Evolutionary conservation across 2,329 filamentous ascomycete species (phyloP).

Genomic region (Fusarium lyarnte): DNA sequence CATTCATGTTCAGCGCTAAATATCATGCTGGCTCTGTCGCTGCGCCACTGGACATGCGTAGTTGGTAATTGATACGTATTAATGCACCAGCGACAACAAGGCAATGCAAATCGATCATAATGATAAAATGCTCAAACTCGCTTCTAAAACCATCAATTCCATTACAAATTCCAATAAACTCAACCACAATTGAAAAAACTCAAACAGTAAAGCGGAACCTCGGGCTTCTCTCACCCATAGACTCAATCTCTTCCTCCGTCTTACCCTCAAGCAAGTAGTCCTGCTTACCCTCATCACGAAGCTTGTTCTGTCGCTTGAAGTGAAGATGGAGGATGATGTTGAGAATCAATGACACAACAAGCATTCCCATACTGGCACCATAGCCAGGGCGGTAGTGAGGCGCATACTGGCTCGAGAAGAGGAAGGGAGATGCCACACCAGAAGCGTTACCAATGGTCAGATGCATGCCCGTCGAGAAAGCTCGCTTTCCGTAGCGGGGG

Average conservation of each 20-base stretch:
- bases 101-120: fast-evolving
- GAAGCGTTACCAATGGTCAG: conserved; percentile 69
- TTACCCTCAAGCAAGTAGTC: conserved; percentile 54
- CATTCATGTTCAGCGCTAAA: fast-evolving
- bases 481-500: conserved; percentile 71
- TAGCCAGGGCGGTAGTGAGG: conserved; percentile 61
- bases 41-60: fast-evolving
- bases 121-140: neutral
- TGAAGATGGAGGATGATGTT: conserved; percentile 42
- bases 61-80: fast-evolving
- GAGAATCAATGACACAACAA: conserved; percentile 47
- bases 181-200: fast-evolving
- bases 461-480: conserved; percentile 68
- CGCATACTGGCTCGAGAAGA: conserved; percentile 56
- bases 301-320: conserved; percentile 48
- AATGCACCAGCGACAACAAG: neutral
- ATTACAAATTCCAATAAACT: fast-evolving
- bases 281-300: conserved; percentile 48
- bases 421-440: conserved; percentile 70
- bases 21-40: fast-evolving
- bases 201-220: conserved; percentile 43
- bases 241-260: conserved; percentile 52
- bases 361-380: conserved; percentile 60
- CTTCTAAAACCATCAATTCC: fast-evolving
- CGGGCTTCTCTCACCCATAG: conserved; percentile 54